Evolutionary conservation across 2,329 filamentous ascomycete species (phyloP), one percentile per base, ranked within the genome.

Genomic region (Incumbomyces delicatus): DNA sequence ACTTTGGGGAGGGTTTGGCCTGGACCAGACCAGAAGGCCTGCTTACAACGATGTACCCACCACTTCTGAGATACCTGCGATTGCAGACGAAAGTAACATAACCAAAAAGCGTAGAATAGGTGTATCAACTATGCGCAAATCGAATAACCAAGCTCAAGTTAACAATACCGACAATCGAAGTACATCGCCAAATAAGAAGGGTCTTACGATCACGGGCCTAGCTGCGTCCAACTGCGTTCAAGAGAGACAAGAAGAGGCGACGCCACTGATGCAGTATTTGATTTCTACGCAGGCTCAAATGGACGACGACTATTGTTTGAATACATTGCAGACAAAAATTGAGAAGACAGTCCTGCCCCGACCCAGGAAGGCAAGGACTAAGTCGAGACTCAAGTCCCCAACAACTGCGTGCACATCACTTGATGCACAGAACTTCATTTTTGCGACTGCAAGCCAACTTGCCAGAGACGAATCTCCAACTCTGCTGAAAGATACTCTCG

Each of bases 401-500:
- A 70, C 68, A 40, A 76, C 82, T 18, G 87, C 86, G 1, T 64
- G 82, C 36, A 76, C 76, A 44, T 75, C 83, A 54, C 75, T 84
- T 12, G 71, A 76, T 2, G 70, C 75, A 1, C 87, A 92, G 60
- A 79, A 88, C 50, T 85, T 89, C 58, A 66, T 94, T 0, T 94
- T 94, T 64, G 87, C 87, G 1, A 92, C 87, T 0, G 89, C 84
- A 1, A 94, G 87, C 61, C 87, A 94, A 61, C 67, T 94, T 18
- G 83, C 81, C 12, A 69, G 75, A 46, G 84, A 87, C 47, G 78
- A 87, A 31, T 85, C 83, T 0, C 83, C 84, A 0, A 76, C 75
- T 0, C 74, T 81, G 18, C 62, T 85, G 13, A 72, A 74, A 27
- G 75, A 84, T 38, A 63, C 85, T 16, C 78, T 85, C 44, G 60